Percentiles rank a stretch among this genome's conserved stretches.
Evolutionary conservation across 1,284 basidiomycete species (phyloP).

Genomic region (Trametes polyzona): DNA sequence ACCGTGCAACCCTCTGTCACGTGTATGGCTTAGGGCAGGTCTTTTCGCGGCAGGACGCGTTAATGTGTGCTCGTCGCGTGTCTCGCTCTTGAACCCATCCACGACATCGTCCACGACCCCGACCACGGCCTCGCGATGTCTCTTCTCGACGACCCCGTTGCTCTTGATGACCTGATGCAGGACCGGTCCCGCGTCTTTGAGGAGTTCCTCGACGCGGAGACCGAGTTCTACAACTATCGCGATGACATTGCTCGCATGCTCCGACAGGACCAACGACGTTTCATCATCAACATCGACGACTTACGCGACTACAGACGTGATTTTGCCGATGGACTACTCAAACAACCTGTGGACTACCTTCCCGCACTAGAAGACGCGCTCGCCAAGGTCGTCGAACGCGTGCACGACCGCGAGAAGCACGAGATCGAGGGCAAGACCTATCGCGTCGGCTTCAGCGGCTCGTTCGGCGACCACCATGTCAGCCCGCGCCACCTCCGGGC

Average conservation of each 20-base stretch:
- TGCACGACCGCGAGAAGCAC: constrained; percentile 84
- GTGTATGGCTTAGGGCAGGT: constrained; percentile 35
- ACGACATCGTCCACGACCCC: constrained; percentile 28
- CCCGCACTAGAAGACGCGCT: constrained; percentile 93
- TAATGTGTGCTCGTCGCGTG: constrained; percentile 16
- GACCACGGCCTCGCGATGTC: constrained; percentile 53
- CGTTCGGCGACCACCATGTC: constrained; percentile 99
- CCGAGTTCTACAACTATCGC: constrained; percentile 81
- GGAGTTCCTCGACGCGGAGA: constrained; percentile 86
- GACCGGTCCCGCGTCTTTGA: constrained; percentile 83
- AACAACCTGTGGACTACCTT: constrained; percentile 88
- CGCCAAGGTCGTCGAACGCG: constrained; percentile 71
- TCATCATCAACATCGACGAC: constrained; percentile 97
- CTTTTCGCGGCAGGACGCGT: constrained; percentile 32
- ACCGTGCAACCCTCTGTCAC: constrained; percentile 1
- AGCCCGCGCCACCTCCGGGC: constrained; percentile 93
- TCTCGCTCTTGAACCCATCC: constrained; percentile 18
- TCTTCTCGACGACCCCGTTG: constrained; percentile 58
- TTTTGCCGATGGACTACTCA: constrained; percentile 81
- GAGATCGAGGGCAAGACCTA: constrained; percentile 80
- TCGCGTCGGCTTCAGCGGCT: constrained; percentile 93
- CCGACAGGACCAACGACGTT: constrained; percentile 81
- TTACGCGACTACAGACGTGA: constrained; percentile 92
- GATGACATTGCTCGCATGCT: constrained; percentile 89
- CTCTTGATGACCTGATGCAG: constrained; percentile 73